phyloP scores from a whole-genome alignment of 208 protist genomes.

The Trypanosoma boissoni region DNA sequence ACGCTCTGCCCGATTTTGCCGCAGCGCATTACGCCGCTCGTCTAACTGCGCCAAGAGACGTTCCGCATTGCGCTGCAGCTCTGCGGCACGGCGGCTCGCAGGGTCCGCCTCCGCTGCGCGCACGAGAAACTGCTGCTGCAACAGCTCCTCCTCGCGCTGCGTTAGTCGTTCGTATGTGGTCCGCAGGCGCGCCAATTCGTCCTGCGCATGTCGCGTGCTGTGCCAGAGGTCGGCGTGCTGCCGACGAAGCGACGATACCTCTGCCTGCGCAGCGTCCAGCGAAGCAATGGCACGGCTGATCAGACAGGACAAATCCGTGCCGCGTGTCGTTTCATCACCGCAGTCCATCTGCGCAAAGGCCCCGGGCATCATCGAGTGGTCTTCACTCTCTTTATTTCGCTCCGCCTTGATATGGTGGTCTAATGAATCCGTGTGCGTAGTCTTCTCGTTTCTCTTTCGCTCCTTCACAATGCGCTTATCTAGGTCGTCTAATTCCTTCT shows the following conservation, averaged over 20 bases:
- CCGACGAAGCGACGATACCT: not conserved
- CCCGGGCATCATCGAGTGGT: not conserved
- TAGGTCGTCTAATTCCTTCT: slow-evolving; percentile 12
- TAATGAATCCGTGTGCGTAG: too few species aligned
- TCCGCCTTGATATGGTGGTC: too few species aligned
- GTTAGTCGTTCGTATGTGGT: slow-evolving; percentile 9
- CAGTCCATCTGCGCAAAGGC: not conserved
- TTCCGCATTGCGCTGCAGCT: slow-evolving; percentile 3
- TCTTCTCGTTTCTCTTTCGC: not conserved
- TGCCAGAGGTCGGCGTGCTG: slow-evolving; percentile 16
- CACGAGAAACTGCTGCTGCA: slow-evolving; percentile 17
- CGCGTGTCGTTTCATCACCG: not conserved
- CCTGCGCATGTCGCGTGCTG: not conserved
- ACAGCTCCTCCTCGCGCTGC: slow-evolving; percentile 17
- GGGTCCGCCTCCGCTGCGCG: slow-evolving; percentile 18
- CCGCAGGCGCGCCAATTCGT: slow-evolving; percentile 18
- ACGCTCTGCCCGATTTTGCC: slow-evolving; percentile 10
- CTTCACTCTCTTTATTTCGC: not conserved
- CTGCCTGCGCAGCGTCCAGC: slow-evolving; percentile 12
- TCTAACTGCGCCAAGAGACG: slow-evolving; percentile 2
- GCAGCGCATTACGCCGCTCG: slow-evolving; percentile 5
- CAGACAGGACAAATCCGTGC: slow-evolving; percentile 18
- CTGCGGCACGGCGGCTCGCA: slow-evolving; percentile 14
- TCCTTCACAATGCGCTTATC: slow-evolving; percentile 1
- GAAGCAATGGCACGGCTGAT: slow-evolving; percentile 15